phyloP scores from a whole-genome alignment of 2,329 filamentous ascomycete species.

The Exophiala viscosa region DNA sequence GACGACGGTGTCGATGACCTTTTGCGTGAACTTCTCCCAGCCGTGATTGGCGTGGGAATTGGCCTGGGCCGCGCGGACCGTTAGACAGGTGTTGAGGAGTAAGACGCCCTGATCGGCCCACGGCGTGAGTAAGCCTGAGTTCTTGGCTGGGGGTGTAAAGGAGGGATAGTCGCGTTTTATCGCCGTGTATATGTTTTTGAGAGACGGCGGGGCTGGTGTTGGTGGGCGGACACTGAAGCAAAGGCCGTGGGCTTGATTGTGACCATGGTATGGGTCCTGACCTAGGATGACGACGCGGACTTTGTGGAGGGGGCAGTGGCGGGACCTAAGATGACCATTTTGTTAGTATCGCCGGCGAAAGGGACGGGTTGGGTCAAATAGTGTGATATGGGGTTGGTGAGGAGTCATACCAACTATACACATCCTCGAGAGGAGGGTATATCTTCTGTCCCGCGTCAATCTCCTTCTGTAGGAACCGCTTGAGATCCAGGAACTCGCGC shows the following conservation, averaged over 20 bases:
- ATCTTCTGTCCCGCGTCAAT: constrained; percentile 68
- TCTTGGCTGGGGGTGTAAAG: constrained; percentile 71
- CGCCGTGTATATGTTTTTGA: constrained; percentile 88
- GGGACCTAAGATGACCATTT: constrained; percentile 65
- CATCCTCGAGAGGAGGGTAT: constrained; percentile 81
- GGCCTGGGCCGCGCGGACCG: constrained; percentile 82
- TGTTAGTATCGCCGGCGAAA: background rate
- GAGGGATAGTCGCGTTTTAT: constrained; percentile 83
- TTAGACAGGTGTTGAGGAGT: constrained; percentile 90
- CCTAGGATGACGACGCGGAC: constrained; percentile 93
- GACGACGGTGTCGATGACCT: constrained; percentile 81
- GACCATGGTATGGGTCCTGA: constrained; percentile 95
- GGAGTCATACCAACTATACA: constrained; percentile 79
- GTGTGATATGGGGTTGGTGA: background rate
- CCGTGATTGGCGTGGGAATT: constrained; percentile 81
- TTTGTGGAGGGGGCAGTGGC: constrained; percentile 79
- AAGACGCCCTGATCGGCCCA: constrained; percentile 94
- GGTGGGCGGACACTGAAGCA: constrained; percentile 93
- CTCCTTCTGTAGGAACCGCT: constrained; percentile 80
- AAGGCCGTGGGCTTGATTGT: constrained; percentile 92
- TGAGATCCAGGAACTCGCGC: constrained; percentile 79
- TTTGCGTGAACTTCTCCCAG: constrained; percentile 92
- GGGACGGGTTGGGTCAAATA: no score
- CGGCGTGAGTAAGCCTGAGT: constrained; percentile 77
- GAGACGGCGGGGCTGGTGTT: constrained; percentile 79